Evolutionary conservation across 495 filamentous ascomycete genomes (phyloP).

Genomic region (Sphaerosporella brunnea): DNA sequence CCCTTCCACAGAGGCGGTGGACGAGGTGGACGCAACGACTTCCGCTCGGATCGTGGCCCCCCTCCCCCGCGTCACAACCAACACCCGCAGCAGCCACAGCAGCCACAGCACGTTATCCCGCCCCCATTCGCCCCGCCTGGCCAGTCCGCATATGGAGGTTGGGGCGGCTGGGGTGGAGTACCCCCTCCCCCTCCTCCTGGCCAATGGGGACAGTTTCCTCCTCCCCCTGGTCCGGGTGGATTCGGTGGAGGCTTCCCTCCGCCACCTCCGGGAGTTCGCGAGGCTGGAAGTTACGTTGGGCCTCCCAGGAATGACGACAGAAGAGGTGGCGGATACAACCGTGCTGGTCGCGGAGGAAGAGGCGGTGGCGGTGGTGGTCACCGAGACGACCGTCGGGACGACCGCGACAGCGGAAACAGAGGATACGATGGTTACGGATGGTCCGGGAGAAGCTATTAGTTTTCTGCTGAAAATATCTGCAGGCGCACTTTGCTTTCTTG

Average conservation of each 20-base stretch:
- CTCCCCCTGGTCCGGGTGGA: constrained; percentile 29
- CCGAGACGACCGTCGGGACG: too few species aligned
- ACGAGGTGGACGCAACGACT: constrained; percentile 26
- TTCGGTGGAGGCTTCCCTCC: constrained; percentile 31
- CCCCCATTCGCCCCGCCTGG: not conserved
- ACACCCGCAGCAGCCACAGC: constrained; percentile 11
- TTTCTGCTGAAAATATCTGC: too few species aligned
- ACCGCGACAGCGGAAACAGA: not conserved
- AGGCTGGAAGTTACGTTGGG: constrained; percentile 7
- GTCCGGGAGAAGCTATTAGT: constrained; percentile 2
- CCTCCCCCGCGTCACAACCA: constrained; percentile 28
- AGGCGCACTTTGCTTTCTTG: too few species aligned
- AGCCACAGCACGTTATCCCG: not conserved
- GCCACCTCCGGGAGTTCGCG: constrained; percentile 29
- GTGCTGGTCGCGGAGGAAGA: constrained; percentile 6
- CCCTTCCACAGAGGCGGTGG: constrained; percentile 35
- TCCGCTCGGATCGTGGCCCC: constrained; percentile 26
- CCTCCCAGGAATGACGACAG: not conserved
- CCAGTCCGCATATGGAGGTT: not conserved
- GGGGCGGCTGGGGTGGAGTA: not conserved
- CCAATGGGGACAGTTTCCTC: constrained; percentile 15
- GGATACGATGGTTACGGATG: constrained; percentile 1
- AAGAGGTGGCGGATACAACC: constrained; percentile 16
- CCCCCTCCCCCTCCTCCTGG: not conserved
- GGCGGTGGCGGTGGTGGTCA: constrained; percentile 5